Percentiles rank a stretch among this genome's conserved stretches.
Evolutionary conservation across 352 stramenopile species (phyloP).

Genomic region (Phytopythium kandeliae): DNA sequence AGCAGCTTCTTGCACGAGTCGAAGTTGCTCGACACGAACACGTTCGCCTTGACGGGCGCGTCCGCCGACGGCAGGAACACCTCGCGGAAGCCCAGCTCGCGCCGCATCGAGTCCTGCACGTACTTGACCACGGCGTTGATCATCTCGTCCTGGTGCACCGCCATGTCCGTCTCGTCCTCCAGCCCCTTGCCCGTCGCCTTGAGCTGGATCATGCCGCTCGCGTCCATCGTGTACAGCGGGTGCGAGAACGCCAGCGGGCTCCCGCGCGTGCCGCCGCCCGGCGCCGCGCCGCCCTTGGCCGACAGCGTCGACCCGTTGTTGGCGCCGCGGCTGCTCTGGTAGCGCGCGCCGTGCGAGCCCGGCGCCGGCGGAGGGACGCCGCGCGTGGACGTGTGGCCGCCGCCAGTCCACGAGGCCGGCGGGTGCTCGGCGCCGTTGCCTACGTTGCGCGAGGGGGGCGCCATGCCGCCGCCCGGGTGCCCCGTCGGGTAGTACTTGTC

Average conservation of each 20-base stretch:
- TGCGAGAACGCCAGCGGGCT: conserved; percentile 59
- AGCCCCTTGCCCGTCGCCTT: conserved; percentile 81
- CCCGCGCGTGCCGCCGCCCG: conserved; percentile 11
- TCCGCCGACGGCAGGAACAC: conserved; percentile 65
- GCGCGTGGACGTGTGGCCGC: neutral
- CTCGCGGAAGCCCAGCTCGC: conserved; percentile 71
- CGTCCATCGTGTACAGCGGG: conserved; percentile 81
- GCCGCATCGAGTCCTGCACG: conserved; percentile 81
- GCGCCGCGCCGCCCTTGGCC: neutral
- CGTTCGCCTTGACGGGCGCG: conserved; percentile 72
- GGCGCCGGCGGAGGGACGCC: conserved; percentile 12
- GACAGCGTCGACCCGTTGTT: too few relatives aligned
- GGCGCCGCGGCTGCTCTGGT: conserved; percentile 4
- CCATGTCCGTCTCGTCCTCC: conserved; percentile 69
- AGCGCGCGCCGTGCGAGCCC: too few relatives aligned
- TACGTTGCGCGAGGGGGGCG: conserved; percentile 35
- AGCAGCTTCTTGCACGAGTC: conserved; percentile 75
- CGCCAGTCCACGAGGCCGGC: conserved; percentile 6
- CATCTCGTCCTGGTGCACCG: conserved; percentile 86
- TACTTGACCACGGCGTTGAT: conserved; percentile 84
- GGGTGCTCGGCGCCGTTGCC: conserved; percentile 33
- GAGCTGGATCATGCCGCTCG: conserved; percentile 77
- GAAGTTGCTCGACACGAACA: conserved; percentile 83
- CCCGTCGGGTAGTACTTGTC: conserved; percentile 40
- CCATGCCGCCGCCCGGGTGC: neutral